Conservation (phyloP, 306 rosid genomes). For the Clitoria ternatea region DNA sequence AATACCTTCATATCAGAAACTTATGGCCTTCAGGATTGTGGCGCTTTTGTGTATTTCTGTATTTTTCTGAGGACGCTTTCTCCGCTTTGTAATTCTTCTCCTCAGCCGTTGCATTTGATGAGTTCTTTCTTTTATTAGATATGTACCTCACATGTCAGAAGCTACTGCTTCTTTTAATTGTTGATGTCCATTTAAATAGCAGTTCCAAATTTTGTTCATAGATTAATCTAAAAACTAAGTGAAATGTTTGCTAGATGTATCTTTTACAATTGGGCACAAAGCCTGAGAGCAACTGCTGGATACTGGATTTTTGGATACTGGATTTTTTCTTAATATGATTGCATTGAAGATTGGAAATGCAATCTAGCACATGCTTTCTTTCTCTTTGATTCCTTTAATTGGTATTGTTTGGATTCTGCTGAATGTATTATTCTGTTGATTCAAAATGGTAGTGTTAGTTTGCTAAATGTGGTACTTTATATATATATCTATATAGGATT, state of each 20-base stretch:
- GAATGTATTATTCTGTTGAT: background rate
- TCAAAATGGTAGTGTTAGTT: conserved; percentile 2
- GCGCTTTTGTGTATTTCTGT: background rate
- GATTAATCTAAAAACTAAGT: background rate
- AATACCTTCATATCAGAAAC: conserved; percentile 4
- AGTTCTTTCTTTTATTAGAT: background rate
- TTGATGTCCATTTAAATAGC: background rate
- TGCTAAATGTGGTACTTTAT: conserved; percentile 16
- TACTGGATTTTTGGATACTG: no score
- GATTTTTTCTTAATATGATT: background rate
- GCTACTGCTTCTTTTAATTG: conserved; percentile 1
- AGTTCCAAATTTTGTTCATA: background rate
- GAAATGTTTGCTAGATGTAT: background rate
- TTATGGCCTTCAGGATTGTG: background rate
- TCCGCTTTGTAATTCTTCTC: background rate
- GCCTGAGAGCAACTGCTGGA: background rate
- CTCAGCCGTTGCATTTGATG: background rate
- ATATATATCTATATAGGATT: conserved; percentile 43
- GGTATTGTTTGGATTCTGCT: background rate
- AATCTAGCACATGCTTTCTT: background rate
- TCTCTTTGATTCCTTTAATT: background rate
- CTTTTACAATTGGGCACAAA: conserved; percentile 6
- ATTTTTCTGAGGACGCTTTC: background rate
- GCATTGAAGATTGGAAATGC: conserved; percentile 14
- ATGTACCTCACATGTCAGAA: background rate